Conservation (phyloP, 192 early-diverging fungal species). For the Coemansia sp. region DNA sequence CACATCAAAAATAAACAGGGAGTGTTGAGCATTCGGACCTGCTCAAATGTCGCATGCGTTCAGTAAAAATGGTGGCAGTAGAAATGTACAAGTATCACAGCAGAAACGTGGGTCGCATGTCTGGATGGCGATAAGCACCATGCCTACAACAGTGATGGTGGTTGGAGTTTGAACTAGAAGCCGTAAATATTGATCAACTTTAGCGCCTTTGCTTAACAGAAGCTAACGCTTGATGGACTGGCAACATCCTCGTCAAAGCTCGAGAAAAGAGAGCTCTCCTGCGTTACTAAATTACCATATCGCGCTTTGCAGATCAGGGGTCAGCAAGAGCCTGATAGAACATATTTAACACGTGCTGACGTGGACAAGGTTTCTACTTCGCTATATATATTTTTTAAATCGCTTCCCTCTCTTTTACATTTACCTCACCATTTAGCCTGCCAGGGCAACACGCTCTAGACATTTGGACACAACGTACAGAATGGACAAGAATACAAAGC, state of each 20-base stretch:
- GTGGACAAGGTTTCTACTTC: not conserved
- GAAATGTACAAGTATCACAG: not conserved
- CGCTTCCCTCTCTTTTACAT: not conserved
- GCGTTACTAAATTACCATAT: not conserved
- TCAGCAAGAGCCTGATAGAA: not conserved
- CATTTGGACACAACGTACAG: not conserved
- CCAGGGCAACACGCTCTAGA: not conserved
- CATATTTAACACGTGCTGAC: not conserved
- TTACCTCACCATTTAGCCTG: not conserved
- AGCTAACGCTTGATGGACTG: too few species aligned
- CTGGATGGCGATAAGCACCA: too few species aligned
- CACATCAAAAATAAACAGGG: not conserved
- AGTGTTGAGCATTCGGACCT: not conserved
- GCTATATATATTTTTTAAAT: not conserved
- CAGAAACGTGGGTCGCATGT: not conserved
- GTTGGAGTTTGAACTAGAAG: too few species aligned
- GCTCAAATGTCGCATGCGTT: not conserved
- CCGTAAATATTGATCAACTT: too few species aligned
- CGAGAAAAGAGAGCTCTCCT: too few species aligned
- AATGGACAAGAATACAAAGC: conserved; percentile 5
- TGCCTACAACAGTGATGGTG: too few species aligned
- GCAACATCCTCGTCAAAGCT: too few species aligned
- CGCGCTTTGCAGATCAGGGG: conserved; percentile 1
- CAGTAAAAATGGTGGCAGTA: too few species aligned
- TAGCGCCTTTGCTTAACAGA: too few species aligned